These are phyloP conservation scores for Boletales sp. DNA, from an alignment of 768 basidiomycete species.

Conservation along the genomic window DNA sequence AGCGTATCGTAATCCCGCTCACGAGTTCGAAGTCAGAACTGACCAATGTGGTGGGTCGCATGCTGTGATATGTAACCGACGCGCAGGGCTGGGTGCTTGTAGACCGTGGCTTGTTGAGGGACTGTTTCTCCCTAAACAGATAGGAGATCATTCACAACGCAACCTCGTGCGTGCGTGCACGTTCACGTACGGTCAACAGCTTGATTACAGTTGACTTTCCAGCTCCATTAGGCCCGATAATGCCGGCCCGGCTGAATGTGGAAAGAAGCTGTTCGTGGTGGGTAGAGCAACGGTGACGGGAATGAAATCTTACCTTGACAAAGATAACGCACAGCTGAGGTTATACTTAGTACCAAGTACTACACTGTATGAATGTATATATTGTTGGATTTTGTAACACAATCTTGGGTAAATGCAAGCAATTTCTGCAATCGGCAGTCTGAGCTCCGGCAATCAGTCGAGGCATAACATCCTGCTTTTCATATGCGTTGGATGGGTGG, in stretches of 20 bases:
- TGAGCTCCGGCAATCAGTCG: no score
- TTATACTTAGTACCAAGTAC: no score
- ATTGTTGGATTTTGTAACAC: no score
- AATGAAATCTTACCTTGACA: constrained; percentile 65
- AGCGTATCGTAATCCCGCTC: constrained; percentile 11
- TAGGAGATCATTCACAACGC: constrained; percentile 8
- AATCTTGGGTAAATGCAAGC: no score
- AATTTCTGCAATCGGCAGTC: no score
- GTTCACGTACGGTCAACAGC: constrained; percentile 67
- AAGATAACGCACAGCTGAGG: constrained; percentile 89
- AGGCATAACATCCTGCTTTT: no score
- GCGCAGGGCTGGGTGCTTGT: constrained; percentile 91
- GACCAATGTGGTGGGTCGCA: constrained; percentile 93
- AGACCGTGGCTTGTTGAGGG: constrained; percentile 88
- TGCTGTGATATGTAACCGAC: constrained; percentile 98
- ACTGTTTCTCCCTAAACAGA: constrained; percentile 74
- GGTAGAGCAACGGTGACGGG: constrained; percentile 18
- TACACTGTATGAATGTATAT: no score
- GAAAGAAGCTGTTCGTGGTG: constrained; percentile 19
- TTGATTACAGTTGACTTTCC: constrained; percentile 97
- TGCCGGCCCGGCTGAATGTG: constrained; percentile 73
- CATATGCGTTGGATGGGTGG: no score
- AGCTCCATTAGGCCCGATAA: constrained; percentile 91
- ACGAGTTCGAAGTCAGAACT: constrained; percentile 14
- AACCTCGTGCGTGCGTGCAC: constrained; percentile 3